Percentiles rank a stretch among this genome's conserved stretches.
phyloP scores from a whole-genome alignment of 805 yeast species.

The Cyberlindnera misumaiensis region DNA sequence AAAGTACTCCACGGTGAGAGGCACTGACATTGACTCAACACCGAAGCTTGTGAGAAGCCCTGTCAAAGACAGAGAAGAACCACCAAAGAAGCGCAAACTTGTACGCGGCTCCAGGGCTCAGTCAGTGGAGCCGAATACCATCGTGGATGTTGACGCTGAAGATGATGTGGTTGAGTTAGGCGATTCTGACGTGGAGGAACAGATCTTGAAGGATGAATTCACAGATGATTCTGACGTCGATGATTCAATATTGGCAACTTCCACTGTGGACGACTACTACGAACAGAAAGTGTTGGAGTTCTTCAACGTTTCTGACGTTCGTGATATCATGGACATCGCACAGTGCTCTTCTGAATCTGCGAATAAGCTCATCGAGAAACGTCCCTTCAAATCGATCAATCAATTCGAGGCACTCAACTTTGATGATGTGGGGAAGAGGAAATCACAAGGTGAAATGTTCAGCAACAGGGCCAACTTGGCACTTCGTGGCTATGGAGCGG shows the following conservation, averaged over 20 bases:
- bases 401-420: conserved; percentile 55
- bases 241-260: conserved; percentile 23
- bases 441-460: conserved; percentile 65
- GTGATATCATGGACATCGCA: conserved; percentile 77
- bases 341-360: conserved; percentile 65
- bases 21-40: neutral
- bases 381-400: conserved; percentile 64
- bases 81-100: conserved; percentile 27
- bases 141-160: conserved; percentile 9
- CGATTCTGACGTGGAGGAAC: conserved; percentile 28
- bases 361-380: conserved; percentile 46
- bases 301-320: conserved; percentile 66
- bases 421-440: conserved; percentile 31
- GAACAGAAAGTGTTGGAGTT: conserved; percentile 68
- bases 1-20: conserved; percentile 21
- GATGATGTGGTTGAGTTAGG: conserved; percentile 3
- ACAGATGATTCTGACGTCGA: conserved; percentile 46
- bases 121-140: conserved; percentile 15
- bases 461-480: conserved; percentile 65
- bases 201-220: conserved; percentile 38
- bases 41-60: neutral
- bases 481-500: conserved; percentile 86
- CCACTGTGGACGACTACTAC: conserved; percentile 31
- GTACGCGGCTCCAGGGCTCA: conserved; percentile 31
- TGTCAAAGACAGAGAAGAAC: conserved; percentile 1